Base-by-base conservation (phyloP, 2,329 filamentous ascomycete species). In the Claviceps purpurea region DNA sequence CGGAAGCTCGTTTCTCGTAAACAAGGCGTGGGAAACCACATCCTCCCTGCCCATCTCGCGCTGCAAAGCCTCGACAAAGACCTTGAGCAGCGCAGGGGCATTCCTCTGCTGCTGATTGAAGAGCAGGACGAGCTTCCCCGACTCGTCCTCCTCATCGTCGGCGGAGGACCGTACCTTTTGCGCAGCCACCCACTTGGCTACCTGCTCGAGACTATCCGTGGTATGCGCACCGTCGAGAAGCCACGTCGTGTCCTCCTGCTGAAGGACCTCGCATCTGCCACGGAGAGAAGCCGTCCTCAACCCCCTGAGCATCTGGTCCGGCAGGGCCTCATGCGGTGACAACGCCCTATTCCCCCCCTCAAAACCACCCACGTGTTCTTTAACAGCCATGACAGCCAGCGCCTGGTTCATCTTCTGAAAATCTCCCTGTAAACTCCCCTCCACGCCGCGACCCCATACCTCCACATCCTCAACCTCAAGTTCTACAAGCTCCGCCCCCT, bases 81-180 rank as follows among this genome's bases (percentile, higher is more conserved):
- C 75, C 37, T 68, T 69, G 2, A 91, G 77, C 1, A 94, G 74
- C 16, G 77, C 72, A 4, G 72, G 69, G 5, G 87, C 86, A 61
- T 95, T 83, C 37, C 89, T 80, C 10, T 88, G 89, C 63, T 95
- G 89, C 67, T 96, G 91, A 67, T 96, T 96, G 74, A 97, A 97
- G 47, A 97, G 76, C 46, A 97, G 70, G 0, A 87, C 72, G 45
- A 72, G 67, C 0, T 56, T 54, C 0, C 56, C 42, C 7, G 52
- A 62, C n/a, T 76, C 61, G 18, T n/a, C 20, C 18, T 4, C n/a
- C 2, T 20, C 30, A 10, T 37, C 16, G 24, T 11, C 44, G 5
- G 14, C 3, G 13, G 42, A 30, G 44, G 45, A 5, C 34, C 34
- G 18, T 30, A 16, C 13, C 47, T 74, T 69, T 7, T 68, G 68